Evolutionary conservation across 352 stramenopile species (phyloP), one percentile per base, ranked within the genome.

Genomic region (Globisporangium sylvaticum): DNA sequence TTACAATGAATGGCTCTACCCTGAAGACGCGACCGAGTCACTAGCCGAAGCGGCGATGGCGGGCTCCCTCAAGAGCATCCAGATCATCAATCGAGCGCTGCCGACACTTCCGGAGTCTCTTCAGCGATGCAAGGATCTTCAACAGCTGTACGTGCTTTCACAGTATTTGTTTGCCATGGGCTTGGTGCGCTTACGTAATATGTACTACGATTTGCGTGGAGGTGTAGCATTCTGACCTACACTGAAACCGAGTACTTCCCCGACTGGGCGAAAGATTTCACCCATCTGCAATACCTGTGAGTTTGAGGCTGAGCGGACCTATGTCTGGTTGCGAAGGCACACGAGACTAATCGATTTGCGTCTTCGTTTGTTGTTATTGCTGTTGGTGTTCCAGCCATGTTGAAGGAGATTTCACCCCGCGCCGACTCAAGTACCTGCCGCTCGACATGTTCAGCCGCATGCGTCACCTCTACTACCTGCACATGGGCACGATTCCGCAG

Each of bases 21-120:
- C 68, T 1, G 34, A 57, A 8, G 68, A 73, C 32, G 64, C 29
- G 15, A 71, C 68, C 2, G 52, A 59, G 3, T 58, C 53, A 8
- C 39, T 73, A 1, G 29, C 9, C 34, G n/a, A 55, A 57, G 57
- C 61, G 0, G 63, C 68, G 53, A 42, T 18, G 15, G 27, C n/a
- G 8, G 68, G 68, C 18, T 20, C 56, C 5, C 64, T 73, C 4
- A 60, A 53, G 42, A 60, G 25, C 20, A 60, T 73, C 8, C 59
- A 71, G n/a, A 71, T 73, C 46, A 42, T 67, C 27, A 73, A 73
- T 24, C 57, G 64, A 22, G 68, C 48, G n/a, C 53, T 73, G 3
- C 57, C 68, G 52, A 68, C 57, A 8, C 39, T 73, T 14, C 68
- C 68, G 0, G 57, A 57, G 5, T 53, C 42, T 22, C 29, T 73